These are phyloP conservation scores for Hypoxylon perforatum DNA, from an alignment of 495 filamentous ascomycete genomes.

Conservation along the genomic window DNA sequence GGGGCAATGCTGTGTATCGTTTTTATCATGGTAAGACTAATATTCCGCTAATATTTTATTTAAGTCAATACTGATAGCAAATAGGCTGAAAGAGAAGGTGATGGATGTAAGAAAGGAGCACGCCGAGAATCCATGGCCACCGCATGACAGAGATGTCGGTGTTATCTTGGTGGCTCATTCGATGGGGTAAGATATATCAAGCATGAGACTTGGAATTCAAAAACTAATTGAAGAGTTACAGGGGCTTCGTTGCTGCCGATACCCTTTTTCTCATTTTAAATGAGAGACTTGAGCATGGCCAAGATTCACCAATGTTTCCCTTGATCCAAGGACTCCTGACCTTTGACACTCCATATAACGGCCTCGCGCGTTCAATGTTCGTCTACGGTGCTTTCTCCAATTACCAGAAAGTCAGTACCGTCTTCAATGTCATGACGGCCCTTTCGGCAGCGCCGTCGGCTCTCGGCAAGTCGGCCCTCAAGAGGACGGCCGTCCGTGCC, in stretches of 20 bases:
- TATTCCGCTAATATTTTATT: neutral
- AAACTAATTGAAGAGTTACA: constrained; percentile 23
- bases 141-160: constrained; percentile 84
- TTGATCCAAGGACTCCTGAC: constrained; percentile 84
- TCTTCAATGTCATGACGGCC: constrained; percentile 77
- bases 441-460: constrained; percentile 58
- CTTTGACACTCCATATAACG: constrained; percentile 94
- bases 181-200: constrained; percentile 71
- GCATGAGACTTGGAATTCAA: neutral
- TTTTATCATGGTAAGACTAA: constrained; percentile 79
- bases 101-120: constrained; percentile 85
- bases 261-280: constrained; percentile 69
- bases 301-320: constrained; percentile 63
- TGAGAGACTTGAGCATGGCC: constrained; percentile 46
- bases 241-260: constrained; percentile 91
- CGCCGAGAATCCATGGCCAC: constrained; percentile 80
- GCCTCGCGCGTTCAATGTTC: constrained; percentile 87
- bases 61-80: constrained; percentile 14
- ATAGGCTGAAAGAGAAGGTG: constrained; percentile 87
- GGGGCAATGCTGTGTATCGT: constrained; percentile 74
- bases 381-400: constrained; percentile 92
- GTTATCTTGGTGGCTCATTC: constrained; percentile 89
- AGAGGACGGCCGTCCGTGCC: constrained; percentile 36
- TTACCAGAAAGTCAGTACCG: constrained; percentile 78
- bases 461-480: constrained; percentile 61